Percentiles rank a stretch among this genome's conserved stretches.
Conservation (phyloP, 176 grass and related monocot genomes). For the Alloteropsis semialata region DNA sequence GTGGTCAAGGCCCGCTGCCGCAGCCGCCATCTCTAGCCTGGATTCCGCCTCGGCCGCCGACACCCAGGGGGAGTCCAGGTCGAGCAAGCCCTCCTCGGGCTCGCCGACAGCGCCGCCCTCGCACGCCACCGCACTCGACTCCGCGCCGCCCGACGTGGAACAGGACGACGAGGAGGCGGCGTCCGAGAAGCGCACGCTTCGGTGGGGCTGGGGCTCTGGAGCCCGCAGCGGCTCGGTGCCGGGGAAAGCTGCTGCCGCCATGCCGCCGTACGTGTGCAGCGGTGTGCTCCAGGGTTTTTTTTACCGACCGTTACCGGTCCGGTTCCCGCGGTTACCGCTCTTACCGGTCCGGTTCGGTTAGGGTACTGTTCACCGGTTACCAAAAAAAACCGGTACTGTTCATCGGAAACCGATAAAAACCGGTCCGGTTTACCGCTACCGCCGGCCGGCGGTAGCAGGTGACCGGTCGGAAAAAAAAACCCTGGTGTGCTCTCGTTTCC, state of each 20-base stretch:
- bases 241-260: slow-evolving; percentile 12
- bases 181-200: not conserved
- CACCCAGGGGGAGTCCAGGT: slow-evolving; percentile 34
- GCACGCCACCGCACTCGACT: not conserved
- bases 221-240: not conserved
- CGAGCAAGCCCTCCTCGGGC: slow-evolving; percentile 11
- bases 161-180: slow-evolving; percentile 17
- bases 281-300: too few species aligned
- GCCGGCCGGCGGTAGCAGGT: too few species aligned
- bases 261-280: slow-evolving; percentile 13
- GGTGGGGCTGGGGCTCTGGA: not conserved
- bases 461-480: too few species aligned
- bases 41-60: slow-evolving; percentile 22
- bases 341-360: too few species aligned
- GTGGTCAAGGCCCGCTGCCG: not conserved
- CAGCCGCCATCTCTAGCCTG: slow-evolving; percentile 8
- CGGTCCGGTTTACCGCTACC: too few species aligned
- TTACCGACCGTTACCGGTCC: too few species aligned
- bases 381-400: too few species aligned
- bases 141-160: not conserved
- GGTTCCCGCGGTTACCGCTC: too few species aligned
- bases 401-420: too few species aligned
- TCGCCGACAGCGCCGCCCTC: not conserved
- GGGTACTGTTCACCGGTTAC: too few species aligned
- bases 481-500: not conserved